Evolutionary conservation across 768 basidiomycete genomes (phyloP).

Genomic region (Macrolepiota albuminosa): DNA sequence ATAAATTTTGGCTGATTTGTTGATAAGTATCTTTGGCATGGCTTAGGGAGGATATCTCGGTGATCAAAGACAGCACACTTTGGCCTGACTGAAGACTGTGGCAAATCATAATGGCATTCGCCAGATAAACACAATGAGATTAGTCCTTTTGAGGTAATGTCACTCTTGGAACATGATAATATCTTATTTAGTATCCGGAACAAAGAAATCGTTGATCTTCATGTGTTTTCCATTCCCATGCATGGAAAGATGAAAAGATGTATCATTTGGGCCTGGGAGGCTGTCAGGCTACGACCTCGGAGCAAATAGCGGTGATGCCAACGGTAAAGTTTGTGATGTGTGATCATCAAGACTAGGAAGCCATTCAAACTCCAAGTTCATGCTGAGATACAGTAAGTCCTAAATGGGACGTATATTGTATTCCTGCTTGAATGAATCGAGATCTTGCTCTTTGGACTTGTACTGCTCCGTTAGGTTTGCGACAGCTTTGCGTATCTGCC

Average conservation of each 20-base stretch:
- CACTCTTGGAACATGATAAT: not conserved
- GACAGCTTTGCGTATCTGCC: constrained; percentile 80
- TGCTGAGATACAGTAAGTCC: not conserved
- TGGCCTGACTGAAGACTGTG: not conserved
- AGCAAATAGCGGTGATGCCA: not conserved
- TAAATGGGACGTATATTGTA: constrained; percentile 66
- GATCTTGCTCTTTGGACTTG: constrained; percentile 81
- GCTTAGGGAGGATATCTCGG: not conserved
- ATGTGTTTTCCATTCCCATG: not conserved
- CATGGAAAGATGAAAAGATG: not conserved
- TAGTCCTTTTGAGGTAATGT: too few species aligned
- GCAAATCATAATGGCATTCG: not conserved
- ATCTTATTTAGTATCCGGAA: not conserved
- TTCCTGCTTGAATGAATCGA: constrained; percentile 74
- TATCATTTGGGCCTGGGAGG: not conserved
- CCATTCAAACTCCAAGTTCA: not conserved
- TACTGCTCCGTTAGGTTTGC: constrained; percentile 79
- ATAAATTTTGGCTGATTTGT: not conserved
- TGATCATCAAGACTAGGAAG: not conserved
- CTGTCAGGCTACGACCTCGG: not conserved
- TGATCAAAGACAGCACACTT: not conserved
- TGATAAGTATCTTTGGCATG: not conserved
- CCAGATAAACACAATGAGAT: not conserved
- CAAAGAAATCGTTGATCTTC: not conserved
- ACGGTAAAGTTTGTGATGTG: not conserved